Evolutionary conservation across 1,284 basidiomycete species (phyloP).

Genomic region (Heterobasidion annosum): DNA sequence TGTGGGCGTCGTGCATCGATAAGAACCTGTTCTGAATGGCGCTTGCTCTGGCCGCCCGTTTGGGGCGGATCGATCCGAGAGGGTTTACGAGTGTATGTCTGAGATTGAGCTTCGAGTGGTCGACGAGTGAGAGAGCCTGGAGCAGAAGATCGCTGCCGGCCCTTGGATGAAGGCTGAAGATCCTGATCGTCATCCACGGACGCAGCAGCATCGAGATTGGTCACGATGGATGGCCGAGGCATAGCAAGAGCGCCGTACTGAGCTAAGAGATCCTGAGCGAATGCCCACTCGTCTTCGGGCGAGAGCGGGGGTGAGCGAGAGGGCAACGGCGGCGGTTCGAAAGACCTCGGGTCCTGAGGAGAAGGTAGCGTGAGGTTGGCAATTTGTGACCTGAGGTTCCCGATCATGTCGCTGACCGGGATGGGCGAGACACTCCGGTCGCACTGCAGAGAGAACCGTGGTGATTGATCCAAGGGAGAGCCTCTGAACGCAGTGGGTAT

Average conservation of each 20-base stretch:
- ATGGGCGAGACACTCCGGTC: conserved; percentile 21
- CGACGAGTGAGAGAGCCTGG: background rate
- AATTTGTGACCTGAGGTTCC: conserved; percentile 22
- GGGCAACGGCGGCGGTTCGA: conserved; percentile 6
- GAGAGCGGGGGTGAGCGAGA: conserved; percentile 2
- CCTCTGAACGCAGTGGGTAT: conserved; percentile 58
- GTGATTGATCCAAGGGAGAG: conserved; percentile 37
- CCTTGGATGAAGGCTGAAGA: background rate
- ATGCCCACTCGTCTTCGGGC: conserved; percentile 38
- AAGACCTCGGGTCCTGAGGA: background rate
- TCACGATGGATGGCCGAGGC: background rate
- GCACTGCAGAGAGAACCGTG: conserved; percentile 24
- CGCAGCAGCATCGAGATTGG: background rate
- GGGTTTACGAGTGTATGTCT: background rate
- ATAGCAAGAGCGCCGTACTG: conserved; percentile 12
- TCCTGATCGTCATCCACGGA: background rate
- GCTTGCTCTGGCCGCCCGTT: background rate
- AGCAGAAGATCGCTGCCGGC: background rate
- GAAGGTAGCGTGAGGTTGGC: conserved; percentile 12
- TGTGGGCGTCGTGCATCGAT: background rate
- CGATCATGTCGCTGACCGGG: conserved; percentile 48
- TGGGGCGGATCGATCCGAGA: too few species aligned
- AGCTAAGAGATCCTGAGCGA: conserved; percentile 26
- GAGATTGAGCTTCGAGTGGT: background rate
- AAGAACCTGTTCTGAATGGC: too few species aligned